A percentile compares a stretch with the other conserved stretches of the same genome.
Evolutionary conservation across 2,329 filamentous ascomycete species (phyloP).

Genomic region (Exophiala bonariae): DNA sequence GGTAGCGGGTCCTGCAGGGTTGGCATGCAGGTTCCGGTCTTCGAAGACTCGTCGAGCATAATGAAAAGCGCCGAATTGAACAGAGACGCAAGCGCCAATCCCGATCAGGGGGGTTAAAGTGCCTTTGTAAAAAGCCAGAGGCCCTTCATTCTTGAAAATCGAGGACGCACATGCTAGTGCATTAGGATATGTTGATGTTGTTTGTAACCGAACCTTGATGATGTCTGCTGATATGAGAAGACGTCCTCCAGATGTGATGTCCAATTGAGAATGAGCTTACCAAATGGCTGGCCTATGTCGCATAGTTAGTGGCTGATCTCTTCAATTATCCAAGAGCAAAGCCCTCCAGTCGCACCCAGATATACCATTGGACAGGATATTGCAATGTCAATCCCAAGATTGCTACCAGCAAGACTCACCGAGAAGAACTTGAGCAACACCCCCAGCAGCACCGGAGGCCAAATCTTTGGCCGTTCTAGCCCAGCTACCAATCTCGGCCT

Average conservation of each 20-base stretch:
- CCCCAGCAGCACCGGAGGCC: constrained; percentile 84
- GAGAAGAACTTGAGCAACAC: constrained; percentile 88
- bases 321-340: constrained; percentile 15
- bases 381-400: too few relatives aligned
- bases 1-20: constrained; percentile 35
- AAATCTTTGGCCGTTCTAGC: constrained; percentile 81
- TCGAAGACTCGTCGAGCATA: constrained; percentile 85
- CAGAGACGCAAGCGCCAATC: constrained; percentile 94
- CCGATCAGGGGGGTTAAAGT: constrained; percentile 92
- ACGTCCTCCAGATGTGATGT: constrained; percentile 24
- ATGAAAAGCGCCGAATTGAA: constrained; percentile 98
- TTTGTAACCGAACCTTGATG: constrained; percentile 96
- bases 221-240: constrained; percentile 62
- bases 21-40: constrained; percentile 57
- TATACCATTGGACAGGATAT: too few relatives aligned
- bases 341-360: neutral
- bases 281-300: constrained; percentile 59
- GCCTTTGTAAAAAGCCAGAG: constrained; percentile 96
- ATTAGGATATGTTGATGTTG: constrained; percentile 74
- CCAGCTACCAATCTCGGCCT: constrained; percentile 37
- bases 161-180: constrained; percentile 77
- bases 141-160: constrained; percentile 86
- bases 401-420: constrained; percentile 70
- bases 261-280: too few relatives aligned
- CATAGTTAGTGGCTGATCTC: constrained; percentile 36